Base-by-base conservation (phyloP, 768 basidiomycete genomes). In the Tricholomella constricta region DNA sequence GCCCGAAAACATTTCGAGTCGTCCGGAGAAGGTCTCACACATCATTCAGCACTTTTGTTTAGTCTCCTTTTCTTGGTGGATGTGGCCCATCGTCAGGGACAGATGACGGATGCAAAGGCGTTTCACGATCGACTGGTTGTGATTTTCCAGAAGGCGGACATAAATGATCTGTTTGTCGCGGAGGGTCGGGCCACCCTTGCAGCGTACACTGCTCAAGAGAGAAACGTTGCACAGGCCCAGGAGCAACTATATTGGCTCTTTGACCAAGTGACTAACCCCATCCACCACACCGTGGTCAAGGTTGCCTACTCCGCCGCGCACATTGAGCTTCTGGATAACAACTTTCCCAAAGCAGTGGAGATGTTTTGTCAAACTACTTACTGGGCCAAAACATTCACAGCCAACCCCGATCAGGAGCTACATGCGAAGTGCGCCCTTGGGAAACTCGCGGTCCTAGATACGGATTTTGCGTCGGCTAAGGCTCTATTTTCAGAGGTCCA, bases 1-100 rank as follows among this genome's bases (percentile, higher is more conserved):
- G 55, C 55, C 6, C 34, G 40, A 10, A 15, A 35, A n/a, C 43
- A 56, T n/a, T 51, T 56, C 23, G 19, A 47, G 14, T 19, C 20
- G 15, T 45, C 51, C 29, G 9, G 25, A 9, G 1, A 14, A 17
- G 25, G 19, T 8, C 15, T n/a, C 15, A 27, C 20, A 29, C n/a
- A n/a, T n/a, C n/a, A n/a, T n/a, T n/a, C n/a, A n/a, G n/a, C n/a
- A n/a, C n/a, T n/a, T n/a, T n/a, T n/a, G n/a, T n/a, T n/a, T n/a
- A 14, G 41, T 6, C 29, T 48, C 11, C 4, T 56, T 4, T 34
- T 25, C 6, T 23, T 44, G 32, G 55, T 27, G 1, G 55, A 56
- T 12, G 11, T 56, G 2, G 38, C 55, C 6, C 22, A 43, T 26
- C 26, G 45, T 8, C 19, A 46, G 42, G 51, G 46, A 10, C n/a